Evolutionary conservation across 1,284 basidiomycete species (phyloP), one percentile per base, ranked within the genome.

Genomic region (Hymenochaete sp.): DNA sequence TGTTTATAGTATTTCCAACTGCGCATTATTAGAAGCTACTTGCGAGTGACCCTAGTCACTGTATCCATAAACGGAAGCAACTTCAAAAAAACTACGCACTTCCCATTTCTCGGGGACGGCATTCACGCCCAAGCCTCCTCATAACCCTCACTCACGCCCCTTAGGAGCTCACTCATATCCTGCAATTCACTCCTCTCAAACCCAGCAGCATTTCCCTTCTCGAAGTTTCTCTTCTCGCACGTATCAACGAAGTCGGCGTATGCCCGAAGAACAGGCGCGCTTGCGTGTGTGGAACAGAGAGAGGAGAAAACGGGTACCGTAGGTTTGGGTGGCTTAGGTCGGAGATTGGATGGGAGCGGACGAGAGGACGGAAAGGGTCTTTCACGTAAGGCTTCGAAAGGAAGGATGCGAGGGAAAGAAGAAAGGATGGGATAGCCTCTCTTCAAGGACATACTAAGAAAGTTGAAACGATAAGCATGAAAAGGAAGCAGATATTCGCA

Each of bases 111-210:
- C n/a, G n/a, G n/a, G n/a, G n/a, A n/a, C n/a, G n/a, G n/a, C n/a
- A n/a, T n/a, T n/a, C n/a, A n/a, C n/a, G n/a, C n/a, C n/a, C n/a
- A n/a, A n/a, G n/a, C n/a, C n/a, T 59, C 67, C n/a, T 55, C 58
- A 53, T 67, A 69, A 38, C 62, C 67, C 53, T 75, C 73, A 31
- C 67, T 64, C 26, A 77, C 61, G 26, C 62, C 65, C 74, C 75
- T 75, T 22, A 79, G 54, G 33, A 68, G 67, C 52, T 70, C 68
- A 3, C 57, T 62, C n/a, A 79, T 56, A 40, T 76, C 75, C 44
- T 54, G 65, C 36, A 75, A 52, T 3, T 76, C 75, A 38, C 78
- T 77, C 2, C 57, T 46, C 33, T 71, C 67, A 16, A 72, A 57
- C 5, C 67, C 70, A 33, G 5, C 49, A 56, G 25, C 55, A 57